Conservation (phyloP, 1,284 basidiomycete genomes). For the Cutaneotrichosporon dermatis region DNA sequence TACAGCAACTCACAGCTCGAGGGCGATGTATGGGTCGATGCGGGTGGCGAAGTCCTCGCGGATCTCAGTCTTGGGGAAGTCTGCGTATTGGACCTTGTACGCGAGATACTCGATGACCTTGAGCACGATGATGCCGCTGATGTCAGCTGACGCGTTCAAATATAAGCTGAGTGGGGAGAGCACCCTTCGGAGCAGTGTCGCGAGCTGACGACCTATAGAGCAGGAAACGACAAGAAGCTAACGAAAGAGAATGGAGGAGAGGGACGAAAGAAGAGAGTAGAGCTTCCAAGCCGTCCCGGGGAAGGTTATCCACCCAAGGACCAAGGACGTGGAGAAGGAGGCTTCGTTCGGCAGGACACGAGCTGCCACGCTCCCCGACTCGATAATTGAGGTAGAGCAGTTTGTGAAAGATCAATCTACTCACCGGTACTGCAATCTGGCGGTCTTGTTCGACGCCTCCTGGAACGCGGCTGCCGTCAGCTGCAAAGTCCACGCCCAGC, state of each 20-base stretch:
- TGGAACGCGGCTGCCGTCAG: slow-evolving; percentile 44
- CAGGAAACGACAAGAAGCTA: too few relatives aligned
- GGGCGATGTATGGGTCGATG: slow-evolving; percentile 56
- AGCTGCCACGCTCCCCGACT: too few relatives aligned
- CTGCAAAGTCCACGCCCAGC: not conserved
- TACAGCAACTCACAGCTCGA: slow-evolving; percentile 53
- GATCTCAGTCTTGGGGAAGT: slow-evolving; percentile 48
- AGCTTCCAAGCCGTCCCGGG: too few relatives aligned
- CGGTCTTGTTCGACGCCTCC: slow-evolving; percentile 47
- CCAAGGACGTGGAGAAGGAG: too few relatives aligned
- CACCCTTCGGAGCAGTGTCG: too few relatives aligned
- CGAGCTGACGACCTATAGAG: too few relatives aligned
- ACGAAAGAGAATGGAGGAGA: too few relatives aligned
- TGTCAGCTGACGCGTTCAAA: not conserved
- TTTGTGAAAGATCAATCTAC: not conserved
- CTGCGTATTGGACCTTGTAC: slow-evolving; percentile 53
- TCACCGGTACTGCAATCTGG: slow-evolving; percentile 48
- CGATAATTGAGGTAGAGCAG: too few relatives aligned
- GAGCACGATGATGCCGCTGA: slow-evolving; percentile 52
- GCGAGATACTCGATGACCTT: slow-evolving; percentile 58
- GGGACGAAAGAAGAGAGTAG: too few relatives aligned
- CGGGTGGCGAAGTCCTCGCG: slow-evolving; percentile 55
- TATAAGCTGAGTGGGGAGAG: too few relatives aligned
- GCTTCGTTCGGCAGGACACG: too few relatives aligned
- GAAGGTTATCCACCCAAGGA: too few relatives aligned